Conservation (phyloP, 148 eudicot species). For the Chenopodium quinoa region DNA sequence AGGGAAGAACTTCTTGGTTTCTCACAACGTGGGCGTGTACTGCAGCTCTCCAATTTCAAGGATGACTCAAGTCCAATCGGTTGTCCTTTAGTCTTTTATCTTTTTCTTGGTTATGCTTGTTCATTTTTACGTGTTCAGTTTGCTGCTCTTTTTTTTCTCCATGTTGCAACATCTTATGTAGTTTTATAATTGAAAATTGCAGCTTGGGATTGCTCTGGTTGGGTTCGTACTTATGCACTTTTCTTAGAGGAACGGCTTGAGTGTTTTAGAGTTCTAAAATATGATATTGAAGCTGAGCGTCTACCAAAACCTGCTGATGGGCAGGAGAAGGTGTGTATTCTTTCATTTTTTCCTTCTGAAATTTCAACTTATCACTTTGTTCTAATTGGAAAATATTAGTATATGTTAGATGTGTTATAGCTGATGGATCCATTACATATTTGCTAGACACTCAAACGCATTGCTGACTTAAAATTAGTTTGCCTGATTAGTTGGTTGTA, state of each 20-base stretch:
- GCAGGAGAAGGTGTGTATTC: slow-evolving; percentile 76
- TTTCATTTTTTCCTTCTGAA: not conserved
- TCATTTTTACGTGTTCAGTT: not conserved
- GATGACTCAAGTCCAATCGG: slow-evolving; percentile 98
- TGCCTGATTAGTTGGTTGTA: no score
- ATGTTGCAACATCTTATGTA: not conserved
- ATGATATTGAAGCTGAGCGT: slow-evolving; percentile 97
- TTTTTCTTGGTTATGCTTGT: not conserved
- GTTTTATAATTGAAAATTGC: slow-evolving; percentile 12
- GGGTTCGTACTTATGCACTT: slow-evolving; percentile 93
- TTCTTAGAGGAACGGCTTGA: slow-evolving; percentile 96
- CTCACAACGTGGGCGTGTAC: slow-evolving; percentile 78
- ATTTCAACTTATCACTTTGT: not conserved
- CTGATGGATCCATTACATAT: no score
- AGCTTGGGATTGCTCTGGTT: slow-evolving; percentile 99
- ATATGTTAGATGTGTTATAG: not conserved
- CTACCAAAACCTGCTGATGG: slow-evolving; percentile 80
- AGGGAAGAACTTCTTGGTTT: slow-evolving; percentile 84
- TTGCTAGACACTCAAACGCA: no score
- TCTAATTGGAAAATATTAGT: no score
- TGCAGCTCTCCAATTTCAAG: slow-evolving; percentile 85
- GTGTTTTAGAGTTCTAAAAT: slow-evolving; percentile 84
- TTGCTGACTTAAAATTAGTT: no score
- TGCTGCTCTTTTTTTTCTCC: slow-evolving; percentile 1
- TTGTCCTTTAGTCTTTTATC: slow-evolving; percentile 25